These are phyloP conservation scores for Tagetes patula DNA, from an alignment of 129 eudicot species.

Conservation along the genomic window DNA sequence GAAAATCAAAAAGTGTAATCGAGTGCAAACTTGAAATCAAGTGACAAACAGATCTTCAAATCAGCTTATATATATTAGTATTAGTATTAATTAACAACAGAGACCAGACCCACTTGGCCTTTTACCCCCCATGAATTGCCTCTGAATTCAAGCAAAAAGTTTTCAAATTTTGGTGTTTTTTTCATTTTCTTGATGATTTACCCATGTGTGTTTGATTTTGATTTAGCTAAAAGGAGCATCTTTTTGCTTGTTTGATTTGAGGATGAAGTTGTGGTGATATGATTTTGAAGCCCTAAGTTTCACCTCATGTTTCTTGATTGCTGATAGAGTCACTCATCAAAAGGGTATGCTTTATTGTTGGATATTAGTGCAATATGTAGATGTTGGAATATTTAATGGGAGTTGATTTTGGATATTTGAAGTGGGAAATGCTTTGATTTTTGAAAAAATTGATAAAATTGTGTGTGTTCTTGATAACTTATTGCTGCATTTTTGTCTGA, in stretches of 20 bases:
- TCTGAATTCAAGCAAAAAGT: constrained; percentile 3
- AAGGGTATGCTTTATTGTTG: neutral
- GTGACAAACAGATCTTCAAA: constrained; percentile 34
- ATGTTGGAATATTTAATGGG: neutral
- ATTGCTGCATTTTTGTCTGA: constrained; percentile 1
- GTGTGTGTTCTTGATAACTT: constrained; percentile 9
- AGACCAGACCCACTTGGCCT: constrained; percentile 15
- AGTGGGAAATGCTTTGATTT: constrained; percentile 9
- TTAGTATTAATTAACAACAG: neutral
- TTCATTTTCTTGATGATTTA: constrained; percentile 9
- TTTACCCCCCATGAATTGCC: constrained; percentile 19
- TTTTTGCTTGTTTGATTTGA: constrained; percentile 27
- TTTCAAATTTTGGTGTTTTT: constrained; percentile 10
- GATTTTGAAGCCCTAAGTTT: constrained; percentile 8
- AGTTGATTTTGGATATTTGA: constrained; percentile 5
- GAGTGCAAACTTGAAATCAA: constrained; percentile 32
- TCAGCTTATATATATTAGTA: constrained; percentile 10
- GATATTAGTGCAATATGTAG: constrained; percentile 14
- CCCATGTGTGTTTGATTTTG: constrained; percentile 19
- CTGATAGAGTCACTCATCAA: neutral
- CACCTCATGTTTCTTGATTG: constrained; percentile 13
- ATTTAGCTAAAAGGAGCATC: constrained; percentile 26
- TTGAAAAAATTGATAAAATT: constrained; percentile 3
- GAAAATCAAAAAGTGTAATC: constrained; percentile 17
- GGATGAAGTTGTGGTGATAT: constrained; percentile 20